Conservation (phyloP, 345 rosid genomes). For the Zanthoxylum bungeanum region DNA sequence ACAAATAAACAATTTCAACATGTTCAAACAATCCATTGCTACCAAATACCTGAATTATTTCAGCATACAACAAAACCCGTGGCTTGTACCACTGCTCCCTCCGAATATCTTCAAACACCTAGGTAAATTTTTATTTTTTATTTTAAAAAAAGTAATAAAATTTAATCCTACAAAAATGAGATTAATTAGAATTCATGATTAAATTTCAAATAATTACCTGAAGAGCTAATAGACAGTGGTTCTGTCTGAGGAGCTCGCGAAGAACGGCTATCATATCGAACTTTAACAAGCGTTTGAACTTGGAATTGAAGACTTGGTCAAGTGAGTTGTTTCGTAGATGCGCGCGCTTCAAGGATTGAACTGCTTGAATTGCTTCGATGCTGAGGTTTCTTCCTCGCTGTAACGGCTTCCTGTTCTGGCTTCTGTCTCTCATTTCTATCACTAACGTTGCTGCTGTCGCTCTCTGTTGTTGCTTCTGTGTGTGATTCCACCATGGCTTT, state of each 20-base stretch:
- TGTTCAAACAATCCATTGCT: conserved; percentile 45
- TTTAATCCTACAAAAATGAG: background rate
- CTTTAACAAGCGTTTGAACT: conserved; percentile 68
- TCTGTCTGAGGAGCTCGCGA: conserved; percentile 74
- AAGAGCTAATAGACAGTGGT: conserved; percentile 58
- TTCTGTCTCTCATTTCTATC: conserved; percentile 57
- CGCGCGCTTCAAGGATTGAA: conserved; percentile 75
- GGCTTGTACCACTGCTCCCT: conserved; percentile 77
- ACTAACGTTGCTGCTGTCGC: conserved; percentile 11
- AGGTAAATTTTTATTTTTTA: no score
- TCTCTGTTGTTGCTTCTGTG: background rate
- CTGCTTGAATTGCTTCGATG: conserved; percentile 77
- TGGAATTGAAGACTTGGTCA: conserved; percentile 38
- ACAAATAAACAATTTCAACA: conserved; percentile 36
- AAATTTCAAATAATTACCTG: conserved; percentile 27
- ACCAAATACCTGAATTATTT: conserved; percentile 53
- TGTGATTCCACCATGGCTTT: background rate
- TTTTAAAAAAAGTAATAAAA: background rate
- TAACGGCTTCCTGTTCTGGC: conserved; percentile 71
- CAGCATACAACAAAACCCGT: conserved; percentile 49
- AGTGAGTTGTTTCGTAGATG: conserved; percentile 17
- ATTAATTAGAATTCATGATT: background rate
- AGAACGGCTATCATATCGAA: conserved; percentile 81
- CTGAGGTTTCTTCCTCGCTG: conserved; percentile 81
- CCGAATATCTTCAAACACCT: conserved; percentile 75